phyloP scores from a whole-genome alignment of 805 yeast species.

The Metschnikowia aberdeeniae region DNA sequence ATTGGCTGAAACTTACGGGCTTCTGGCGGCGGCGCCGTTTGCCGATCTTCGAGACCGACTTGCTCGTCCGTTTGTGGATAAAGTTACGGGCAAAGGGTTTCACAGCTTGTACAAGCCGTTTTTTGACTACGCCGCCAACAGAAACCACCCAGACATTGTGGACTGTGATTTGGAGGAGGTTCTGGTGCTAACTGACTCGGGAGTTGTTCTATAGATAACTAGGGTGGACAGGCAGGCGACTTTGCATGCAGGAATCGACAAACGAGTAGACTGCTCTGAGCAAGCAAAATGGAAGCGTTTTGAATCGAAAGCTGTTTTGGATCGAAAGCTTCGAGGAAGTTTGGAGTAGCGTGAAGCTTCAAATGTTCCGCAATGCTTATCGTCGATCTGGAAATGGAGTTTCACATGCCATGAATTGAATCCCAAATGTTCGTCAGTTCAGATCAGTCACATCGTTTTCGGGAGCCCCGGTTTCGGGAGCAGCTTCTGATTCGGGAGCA shows the following conservation, averaged over 20 bases:
- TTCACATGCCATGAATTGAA: too few species aligned
- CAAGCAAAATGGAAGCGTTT: too few species aligned
- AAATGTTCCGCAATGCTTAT: too few species aligned
- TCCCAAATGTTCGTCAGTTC: too few species aligned
- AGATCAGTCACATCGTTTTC: too few species aligned
- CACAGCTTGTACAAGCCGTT: slow-evolving; percentile 32
- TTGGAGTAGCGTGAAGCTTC: too few species aligned
- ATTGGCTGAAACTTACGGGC: slow-evolving; percentile 7
- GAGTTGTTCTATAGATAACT: not conserved
- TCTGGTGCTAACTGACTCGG: not conserved
- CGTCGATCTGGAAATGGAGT: too few species aligned
- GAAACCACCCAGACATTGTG: slow-evolving; percentile 18
- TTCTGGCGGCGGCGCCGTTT: slow-evolving; percentile 9
- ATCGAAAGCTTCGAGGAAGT: too few species aligned
- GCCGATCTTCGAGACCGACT: slow-evolving; percentile 19
- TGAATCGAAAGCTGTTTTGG: too few species aligned
- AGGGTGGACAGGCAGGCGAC: not conserved
- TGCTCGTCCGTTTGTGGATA: slow-evolving; percentile 32
- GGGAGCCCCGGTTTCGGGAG: not conserved
- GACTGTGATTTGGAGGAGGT: slow-evolving; percentile 36
- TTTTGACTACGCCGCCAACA: slow-evolving; percentile 26
- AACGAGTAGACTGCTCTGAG: too few species aligned
- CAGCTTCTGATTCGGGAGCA: not conserved
- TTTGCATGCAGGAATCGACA: too few species aligned
- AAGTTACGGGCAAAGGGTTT: slow-evolving; percentile 40